Evolutionary conservation across 768 basidiomycete species (phyloP).

Genomic region (Neoboletus magnificus): DNA sequence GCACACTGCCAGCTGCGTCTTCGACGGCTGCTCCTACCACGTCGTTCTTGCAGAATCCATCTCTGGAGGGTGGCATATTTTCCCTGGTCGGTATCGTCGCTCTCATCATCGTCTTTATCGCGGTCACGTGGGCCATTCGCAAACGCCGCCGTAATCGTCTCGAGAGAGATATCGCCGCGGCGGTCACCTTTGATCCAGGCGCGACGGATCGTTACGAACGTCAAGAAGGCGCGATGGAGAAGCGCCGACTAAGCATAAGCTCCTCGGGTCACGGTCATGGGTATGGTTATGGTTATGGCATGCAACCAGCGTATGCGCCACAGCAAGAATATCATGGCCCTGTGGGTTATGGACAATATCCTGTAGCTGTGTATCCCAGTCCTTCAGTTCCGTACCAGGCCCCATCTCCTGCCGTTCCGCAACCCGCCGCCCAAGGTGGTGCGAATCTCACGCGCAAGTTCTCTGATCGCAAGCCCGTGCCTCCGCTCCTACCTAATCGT

Average conservation of each 20-base stretch:
- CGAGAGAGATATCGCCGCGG: slow-evolving; percentile 37
- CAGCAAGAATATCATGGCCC: slow-evolving; percentile 20
- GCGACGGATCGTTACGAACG: slow-evolving; percentile 27
- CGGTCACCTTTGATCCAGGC: slow-evolving; percentile 51
- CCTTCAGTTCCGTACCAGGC: slow-evolving; percentile 9
- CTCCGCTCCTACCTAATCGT: slow-evolving; percentile 23
- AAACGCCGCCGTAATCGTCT: slow-evolving; percentile 41
- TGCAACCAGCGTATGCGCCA: slow-evolving; percentile 19
- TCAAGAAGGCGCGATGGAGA: slow-evolving; percentile 17
- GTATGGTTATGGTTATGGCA: slow-evolving; percentile 15
- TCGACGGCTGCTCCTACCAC: slow-evolving; percentile 20
- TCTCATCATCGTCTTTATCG: slow-evolving; percentile 43
- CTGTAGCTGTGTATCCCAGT: slow-evolving; percentile 4
- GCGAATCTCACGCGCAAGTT: slow-evolving; percentile 34
- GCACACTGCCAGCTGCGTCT: slow-evolving; percentile 28
- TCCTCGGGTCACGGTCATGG: slow-evolving; percentile 28
- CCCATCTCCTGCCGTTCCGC: slow-evolving; percentile 11
- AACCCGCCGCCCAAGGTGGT: slow-evolving; percentile 20
- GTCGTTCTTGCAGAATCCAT: slow-evolving; percentile 62
- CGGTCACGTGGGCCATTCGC: slow-evolving; percentile 48
- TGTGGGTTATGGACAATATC: slow-evolving; percentile 22
- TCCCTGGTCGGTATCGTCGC: slow-evolving; percentile 46
- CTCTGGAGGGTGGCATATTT: slow-evolving; percentile 60
- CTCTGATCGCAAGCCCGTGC: slow-evolving; percentile 34
- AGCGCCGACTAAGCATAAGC: slow-evolving; percentile 21